Percentiles rank a stretch among this genome's conserved stretches.
Conservation (phyloP, 805 yeast species). For the Kregervanrija pseudodelftensis region DNA sequence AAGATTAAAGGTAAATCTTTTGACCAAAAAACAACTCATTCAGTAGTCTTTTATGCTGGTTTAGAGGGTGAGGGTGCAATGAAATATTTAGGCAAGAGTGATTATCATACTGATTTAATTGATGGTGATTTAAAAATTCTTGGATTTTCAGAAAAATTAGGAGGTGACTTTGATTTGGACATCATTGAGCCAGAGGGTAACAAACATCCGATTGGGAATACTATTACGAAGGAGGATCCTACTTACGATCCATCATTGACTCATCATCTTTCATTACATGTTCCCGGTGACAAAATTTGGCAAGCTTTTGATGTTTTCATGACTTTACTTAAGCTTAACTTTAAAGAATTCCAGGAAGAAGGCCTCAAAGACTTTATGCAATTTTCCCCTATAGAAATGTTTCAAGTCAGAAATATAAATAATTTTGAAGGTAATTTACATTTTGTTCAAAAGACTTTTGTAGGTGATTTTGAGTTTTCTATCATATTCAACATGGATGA, state of each 20-base stretch:
- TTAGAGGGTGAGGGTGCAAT: slow-evolving; percentile 57
- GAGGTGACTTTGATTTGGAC: slow-evolving; percentile 49
- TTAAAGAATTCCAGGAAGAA: slow-evolving; percentile 37
- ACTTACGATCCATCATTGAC: slow-evolving; percentile 51
- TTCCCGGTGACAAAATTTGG: slow-evolving; percentile 68
- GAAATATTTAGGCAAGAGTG: slow-evolving; percentile 25
- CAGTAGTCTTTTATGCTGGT: slow-evolving; percentile 74
- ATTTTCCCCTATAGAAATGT: slow-evolving; percentile 42
- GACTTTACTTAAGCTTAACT: slow-evolving; percentile 62
- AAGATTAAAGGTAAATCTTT: slow-evolving; percentile 62
- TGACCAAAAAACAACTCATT: slow-evolving; percentile 41
- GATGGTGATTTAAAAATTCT: slow-evolving; percentile 34
- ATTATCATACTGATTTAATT: slow-evolving; percentile 18
- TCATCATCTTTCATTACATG: slow-evolving; percentile 60
- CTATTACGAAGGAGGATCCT: slow-evolving; percentile 22
- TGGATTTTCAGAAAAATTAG: slow-evolving; percentile 60
- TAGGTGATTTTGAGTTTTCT: slow-evolving; percentile 71
- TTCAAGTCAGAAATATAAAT: slow-evolving; percentile 51
- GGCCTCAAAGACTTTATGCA: slow-evolving; percentile 16
- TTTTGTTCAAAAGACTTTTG: slow-evolving; percentile 66
- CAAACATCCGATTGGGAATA: slow-evolving; percentile 31
- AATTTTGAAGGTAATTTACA: slow-evolving; percentile 71
- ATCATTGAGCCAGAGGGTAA: slow-evolving; percentile 49
- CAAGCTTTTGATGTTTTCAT: slow-evolving; percentile 68
- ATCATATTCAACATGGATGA: slow-evolving; percentile 47